Evolutionary conservation across 352 stramenopile species (phyloP).

Genomic region (Pythium scleroteichum): DNA sequence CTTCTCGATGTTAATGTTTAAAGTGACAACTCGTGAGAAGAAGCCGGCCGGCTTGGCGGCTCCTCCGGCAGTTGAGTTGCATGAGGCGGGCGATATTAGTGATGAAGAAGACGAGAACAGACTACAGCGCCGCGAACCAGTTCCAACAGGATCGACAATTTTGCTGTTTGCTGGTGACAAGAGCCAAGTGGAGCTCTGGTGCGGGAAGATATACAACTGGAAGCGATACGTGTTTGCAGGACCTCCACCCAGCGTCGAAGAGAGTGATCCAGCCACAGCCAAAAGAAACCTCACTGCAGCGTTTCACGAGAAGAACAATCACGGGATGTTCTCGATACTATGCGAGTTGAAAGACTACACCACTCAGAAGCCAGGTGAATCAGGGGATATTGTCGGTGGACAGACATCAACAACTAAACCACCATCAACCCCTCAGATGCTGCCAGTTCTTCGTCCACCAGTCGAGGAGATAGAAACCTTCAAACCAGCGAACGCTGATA

Average conservation of each 20-base stretch:
- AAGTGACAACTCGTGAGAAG: conserved; percentile 44
- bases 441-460: neutral
- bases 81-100: conserved; percentile 25
- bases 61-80: neutral
- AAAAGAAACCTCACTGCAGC: conserved; percentile 38
- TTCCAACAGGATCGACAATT: conserved; percentile 28
- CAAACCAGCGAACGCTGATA: conserved; percentile 4
- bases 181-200: conserved; percentile 52
- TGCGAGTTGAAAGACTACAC: conserved; percentile 22
- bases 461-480: neutral
- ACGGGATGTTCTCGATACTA: conserved; percentile 20
- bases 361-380: neutral
- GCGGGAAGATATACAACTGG: conserved; percentile 64
- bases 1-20: conserved; percentile 65
- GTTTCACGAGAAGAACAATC: conserved; percentile 30
- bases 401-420: neutral
- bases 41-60: neutral
- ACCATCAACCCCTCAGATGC: neutral
- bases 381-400: neutral
- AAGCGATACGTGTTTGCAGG: conserved; percentile 63
- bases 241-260: conserved; percentile 5
- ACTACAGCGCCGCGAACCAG: conserved; percentile 1
- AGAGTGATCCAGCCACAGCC: conserved; percentile 23
- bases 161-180: conserved; percentile 58
- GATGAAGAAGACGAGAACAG: conserved; percentile 25